phyloP scores from a whole-genome alignment of 2,329 filamentous ascomycete species.

The Chaetomium sp. region DNA sequence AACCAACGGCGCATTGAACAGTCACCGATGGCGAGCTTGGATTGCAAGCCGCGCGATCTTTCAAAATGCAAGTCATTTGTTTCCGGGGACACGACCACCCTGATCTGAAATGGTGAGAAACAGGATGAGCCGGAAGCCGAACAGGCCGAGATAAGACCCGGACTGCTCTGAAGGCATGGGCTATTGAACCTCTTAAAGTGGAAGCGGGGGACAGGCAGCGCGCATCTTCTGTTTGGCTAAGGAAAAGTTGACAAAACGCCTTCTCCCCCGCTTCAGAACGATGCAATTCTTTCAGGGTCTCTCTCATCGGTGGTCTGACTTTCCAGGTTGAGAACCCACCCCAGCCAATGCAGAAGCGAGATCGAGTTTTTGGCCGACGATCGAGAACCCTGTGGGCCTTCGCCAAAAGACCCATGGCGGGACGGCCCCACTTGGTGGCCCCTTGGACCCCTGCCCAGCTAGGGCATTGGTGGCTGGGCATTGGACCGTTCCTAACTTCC shows the following conservation, averaged over 20 bases:
- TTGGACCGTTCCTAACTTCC: constrained; percentile 7
- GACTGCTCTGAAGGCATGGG: not conserved
- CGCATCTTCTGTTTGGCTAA: not conserved
- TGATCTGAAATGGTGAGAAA: not conserved
- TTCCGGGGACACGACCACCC: not conserved
- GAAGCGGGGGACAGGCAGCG: not conserved
- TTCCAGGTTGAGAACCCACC: constrained; percentile 21
- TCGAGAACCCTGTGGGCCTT: constrained; percentile 28
- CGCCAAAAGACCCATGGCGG: constrained; percentile 21
- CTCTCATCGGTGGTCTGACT: constrained; percentile 17
- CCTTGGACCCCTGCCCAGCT: not conserved
- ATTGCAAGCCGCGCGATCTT: not conserved
- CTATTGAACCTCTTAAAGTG: not conserved
- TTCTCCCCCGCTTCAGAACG: not conserved
- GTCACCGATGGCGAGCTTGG: constrained; percentile 3
- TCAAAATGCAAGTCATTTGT: not conserved
- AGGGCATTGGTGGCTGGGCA: constrained; percentile 6
- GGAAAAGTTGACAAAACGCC: not conserved
- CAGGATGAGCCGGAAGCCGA: not conserved
- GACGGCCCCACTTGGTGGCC: constrained; percentile 24
- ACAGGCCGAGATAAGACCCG: not conserved
- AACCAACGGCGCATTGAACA: not conserved
- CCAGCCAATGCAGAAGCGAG: constrained; percentile 24
- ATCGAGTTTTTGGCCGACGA: constrained; percentile 33
- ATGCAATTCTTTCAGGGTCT: constrained; percentile 24